Percentiles rank a stretch among this genome's conserved stretches.
phyloP scores from a whole-genome alignment of 2,329 filamentous ascomycete species.

The Penicillium sp. region DNA sequence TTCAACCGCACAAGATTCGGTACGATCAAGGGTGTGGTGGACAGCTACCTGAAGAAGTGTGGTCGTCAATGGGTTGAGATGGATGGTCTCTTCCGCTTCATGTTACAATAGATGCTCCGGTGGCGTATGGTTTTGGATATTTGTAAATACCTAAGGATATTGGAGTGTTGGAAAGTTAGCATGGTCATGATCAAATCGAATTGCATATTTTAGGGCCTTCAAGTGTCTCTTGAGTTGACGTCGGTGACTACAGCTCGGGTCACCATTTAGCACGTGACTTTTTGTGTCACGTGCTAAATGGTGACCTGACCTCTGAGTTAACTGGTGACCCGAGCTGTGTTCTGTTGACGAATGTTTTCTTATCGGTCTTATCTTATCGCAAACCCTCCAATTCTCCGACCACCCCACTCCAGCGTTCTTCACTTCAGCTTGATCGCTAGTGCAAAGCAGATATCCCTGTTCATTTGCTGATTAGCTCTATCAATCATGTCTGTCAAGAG shows the following conservation, averaged over 20 bases:
- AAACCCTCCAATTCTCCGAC: neutral
- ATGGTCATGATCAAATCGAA: slow-evolving; percentile 8
- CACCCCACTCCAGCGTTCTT: slow-evolving; percentile 17
- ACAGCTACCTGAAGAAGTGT: slow-evolving; percentile 82
- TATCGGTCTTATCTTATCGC: slow-evolving; percentile 2
- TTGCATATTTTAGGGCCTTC: slow-evolving; percentile 6
- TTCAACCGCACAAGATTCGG: slow-evolving; percentile 78
- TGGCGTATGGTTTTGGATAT: slow-evolving; percentile 18
- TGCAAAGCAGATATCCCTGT: neutral
- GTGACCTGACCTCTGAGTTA: too few species aligned
- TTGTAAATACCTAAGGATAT: slow-evolving; percentile 27
- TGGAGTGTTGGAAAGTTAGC: slow-evolving; percentile 3
- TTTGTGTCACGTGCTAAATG: too few species aligned
- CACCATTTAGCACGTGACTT: too few species aligned
- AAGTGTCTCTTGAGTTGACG: neutral
- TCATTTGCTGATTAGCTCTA: slow-evolving; percentile 11
- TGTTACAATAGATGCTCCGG: slow-evolving; percentile 46
- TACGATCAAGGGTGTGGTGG: slow-evolving; percentile 73
- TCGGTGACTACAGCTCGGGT: too few species aligned
- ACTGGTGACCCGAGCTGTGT: too few species aligned
- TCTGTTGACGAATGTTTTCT: neutral
- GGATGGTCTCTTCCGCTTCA: slow-evolving; percentile 73
- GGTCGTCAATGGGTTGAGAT: slow-evolving; percentile 91
- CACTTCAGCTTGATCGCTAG: neutral
- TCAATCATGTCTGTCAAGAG: slow-evolving; percentile 45